A percentile compares a stretch with the other conserved stretches of the same genome.
Conservation (phyloP, 2,329 filamentous ascomycete species). For the Fusarium proliferatum region DNA sequence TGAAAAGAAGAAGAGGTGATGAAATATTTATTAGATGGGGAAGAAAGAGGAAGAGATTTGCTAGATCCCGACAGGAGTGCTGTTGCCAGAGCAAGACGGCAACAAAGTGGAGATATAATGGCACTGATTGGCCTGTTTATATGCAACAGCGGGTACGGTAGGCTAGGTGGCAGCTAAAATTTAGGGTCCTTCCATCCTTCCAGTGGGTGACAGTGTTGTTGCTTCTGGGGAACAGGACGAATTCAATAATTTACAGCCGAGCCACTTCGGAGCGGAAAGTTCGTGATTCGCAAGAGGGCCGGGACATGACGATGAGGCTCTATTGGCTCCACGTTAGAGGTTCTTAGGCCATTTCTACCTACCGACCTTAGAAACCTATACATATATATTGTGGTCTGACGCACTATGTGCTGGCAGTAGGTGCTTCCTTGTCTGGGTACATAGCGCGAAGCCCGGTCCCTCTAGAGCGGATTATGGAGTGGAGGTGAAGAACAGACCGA, state of each 20-base stretch:
- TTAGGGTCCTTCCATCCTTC: neutral
- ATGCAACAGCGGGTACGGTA: constrained; percentile 6
- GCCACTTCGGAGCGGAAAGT: constrained; percentile 8
- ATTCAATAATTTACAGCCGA: constrained; percentile 10
- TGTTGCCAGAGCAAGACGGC: constrained; percentile 32
- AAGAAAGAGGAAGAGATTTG: constrained; percentile 38
- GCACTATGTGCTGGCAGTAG: neutral
- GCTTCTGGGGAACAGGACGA: neutral
- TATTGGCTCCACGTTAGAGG: neutral
- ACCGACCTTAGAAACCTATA: neutral
- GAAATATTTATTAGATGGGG: constrained; percentile 31
- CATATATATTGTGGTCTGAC: neutral
- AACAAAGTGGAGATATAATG: constrained; percentile 23
- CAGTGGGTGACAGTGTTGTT: neutral
- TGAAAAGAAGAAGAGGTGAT: constrained; percentile 1
- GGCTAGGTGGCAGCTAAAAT: constrained; percentile 8
- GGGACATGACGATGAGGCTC: neutral
- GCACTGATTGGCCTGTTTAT: constrained; percentile 12
- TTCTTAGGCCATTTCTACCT: neutral
- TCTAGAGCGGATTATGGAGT: constrained; percentile 4
- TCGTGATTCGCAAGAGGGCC: neutral
- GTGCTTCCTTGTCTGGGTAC: neutral
- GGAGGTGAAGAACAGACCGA: neutral
- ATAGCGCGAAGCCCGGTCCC: neutral
- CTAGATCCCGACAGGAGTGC: constrained; percentile 25